Percentiles rank a stretch among this genome's conserved stretches.
Evolutionary conservation across 164 flowering plant species (phyloP).

Genomic region (Tetrastigma voinierianum): DNA sequence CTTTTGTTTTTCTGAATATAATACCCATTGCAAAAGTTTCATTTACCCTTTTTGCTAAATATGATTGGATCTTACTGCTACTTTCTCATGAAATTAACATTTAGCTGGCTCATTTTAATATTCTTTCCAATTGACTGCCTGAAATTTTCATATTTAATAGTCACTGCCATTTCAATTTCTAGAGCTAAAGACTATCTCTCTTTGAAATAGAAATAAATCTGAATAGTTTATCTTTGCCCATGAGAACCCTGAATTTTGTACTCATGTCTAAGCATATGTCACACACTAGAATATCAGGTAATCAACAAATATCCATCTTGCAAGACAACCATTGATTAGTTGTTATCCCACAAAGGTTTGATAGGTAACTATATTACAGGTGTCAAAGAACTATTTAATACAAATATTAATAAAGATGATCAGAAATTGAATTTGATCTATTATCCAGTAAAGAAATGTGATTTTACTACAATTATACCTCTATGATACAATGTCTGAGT

Average conservation of each 20-base stretch:
- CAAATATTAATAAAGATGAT: not conserved
- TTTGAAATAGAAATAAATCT: no score
- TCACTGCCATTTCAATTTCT: not conserved
- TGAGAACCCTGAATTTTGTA: no score
- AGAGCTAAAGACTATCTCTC: no score
- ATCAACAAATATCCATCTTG: no score
- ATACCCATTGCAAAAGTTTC: no score
- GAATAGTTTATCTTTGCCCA: not conserved
- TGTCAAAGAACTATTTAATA: not conserved
- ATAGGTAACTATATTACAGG: constrained; percentile 47
- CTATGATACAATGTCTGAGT: no score
- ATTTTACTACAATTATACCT: no score
- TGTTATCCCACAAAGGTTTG: constrained; percentile 78
- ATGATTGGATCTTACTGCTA: not conserved
- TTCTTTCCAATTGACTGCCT: not conserved
- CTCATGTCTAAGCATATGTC: no score
- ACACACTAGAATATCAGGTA: no score
- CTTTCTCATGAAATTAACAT: not conserved
- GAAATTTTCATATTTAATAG: not conserved
- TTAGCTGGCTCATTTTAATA: not conserved
- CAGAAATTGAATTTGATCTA: no score
- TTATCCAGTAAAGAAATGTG: no score
- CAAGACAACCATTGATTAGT: constrained; percentile 66
- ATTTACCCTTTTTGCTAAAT: not conserved
- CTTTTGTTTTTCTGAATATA: no score